Evolutionary conservation across 345 rosid genomes (phyloP).

Genomic region (Salix purpurea): DNA sequence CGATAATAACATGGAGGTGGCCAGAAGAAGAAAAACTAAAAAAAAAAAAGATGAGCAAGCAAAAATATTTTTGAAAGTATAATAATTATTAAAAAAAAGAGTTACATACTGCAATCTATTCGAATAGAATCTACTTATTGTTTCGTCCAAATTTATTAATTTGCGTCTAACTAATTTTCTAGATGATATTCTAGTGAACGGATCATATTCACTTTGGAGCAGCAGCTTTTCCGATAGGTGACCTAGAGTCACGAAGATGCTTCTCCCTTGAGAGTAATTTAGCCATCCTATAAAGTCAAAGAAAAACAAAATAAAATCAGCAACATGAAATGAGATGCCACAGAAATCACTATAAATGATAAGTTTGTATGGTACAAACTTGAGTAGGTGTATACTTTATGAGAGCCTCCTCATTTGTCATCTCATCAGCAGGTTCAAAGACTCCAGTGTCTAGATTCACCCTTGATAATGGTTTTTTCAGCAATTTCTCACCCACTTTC

Average conservation of each 20-base stretch:
- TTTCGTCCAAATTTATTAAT: too few relatives aligned
- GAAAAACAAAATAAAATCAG: background rate
- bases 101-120: too few relatives aligned
- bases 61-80: too few relatives aligned
- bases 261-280: constrained; percentile 57
- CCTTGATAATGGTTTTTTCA: constrained; percentile 46
- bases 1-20: too few relatives aligned
- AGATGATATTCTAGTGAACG: too few relatives aligned
- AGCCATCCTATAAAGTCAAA: constrained; percentile 64
- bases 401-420: constrained; percentile 57
- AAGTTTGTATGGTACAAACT: too few relatives aligned
- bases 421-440: constrained; percentile 26
- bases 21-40: too few relatives aligned
- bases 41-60: too few relatives aligned
- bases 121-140: too few relatives aligned
- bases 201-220: background rate
- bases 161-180: too few relatives aligned
- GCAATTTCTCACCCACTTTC: constrained; percentile 43
- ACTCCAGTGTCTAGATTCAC: constrained; percentile 48
- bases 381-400: constrained; percentile 24
- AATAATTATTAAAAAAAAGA: too few relatives aligned
- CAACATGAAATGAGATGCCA: background rate
- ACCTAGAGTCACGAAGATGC: constrained; percentile 37
- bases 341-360: background rate
- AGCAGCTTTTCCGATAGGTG: constrained; percentile 18